Evolutionary conservation across 2,329 filamentous ascomycete genomes (phyloP).

Genomic region (Chalara sp.): DNA sequence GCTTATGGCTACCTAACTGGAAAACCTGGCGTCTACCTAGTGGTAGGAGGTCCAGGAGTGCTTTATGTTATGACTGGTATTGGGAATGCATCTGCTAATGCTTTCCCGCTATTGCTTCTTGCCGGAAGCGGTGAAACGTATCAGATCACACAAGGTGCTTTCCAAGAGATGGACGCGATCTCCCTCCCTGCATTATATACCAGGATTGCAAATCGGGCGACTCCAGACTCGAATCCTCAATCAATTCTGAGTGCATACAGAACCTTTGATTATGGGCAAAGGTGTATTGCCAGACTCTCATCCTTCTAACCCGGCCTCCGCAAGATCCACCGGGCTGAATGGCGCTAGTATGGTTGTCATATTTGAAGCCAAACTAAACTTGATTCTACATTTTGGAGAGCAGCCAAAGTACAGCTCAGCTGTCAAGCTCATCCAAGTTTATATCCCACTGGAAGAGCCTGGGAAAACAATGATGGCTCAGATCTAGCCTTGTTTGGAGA

Average conservation of each 20-base stretch:
- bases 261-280: slow-evolving; percentile 49
- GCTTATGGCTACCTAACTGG: slow-evolving; percentile 53
- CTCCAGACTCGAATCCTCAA: slow-evolving; percentile 36
- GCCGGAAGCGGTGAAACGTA: slow-evolving; percentile 47
- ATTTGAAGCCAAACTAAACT: slow-evolving; percentile 40
- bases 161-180: slow-evolving; percentile 51
- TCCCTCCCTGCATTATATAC: slow-evolving; percentile 44
- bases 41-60: slow-evolving; percentile 53
- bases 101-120: slow-evolving; percentile 46
- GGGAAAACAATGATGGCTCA: slow-evolving; percentile 41
- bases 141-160: slow-evolving; percentile 44
- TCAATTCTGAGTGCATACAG: slow-evolving; percentile 45
- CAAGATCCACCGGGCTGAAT: slow-evolving; percentile 45
- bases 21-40: slow-evolving; percentile 47
- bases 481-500: slow-evolving; percentile 44
- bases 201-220: slow-evolving; percentile 37
- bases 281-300: slow-evolving; percentile 48
- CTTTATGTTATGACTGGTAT: slow-evolving; percentile 49
- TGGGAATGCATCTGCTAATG: slow-evolving; percentile 45
- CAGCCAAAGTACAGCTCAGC: background rate
- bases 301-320: slow-evolving; percentile 43
- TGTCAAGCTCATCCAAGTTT: slow-evolving; percentile 44
- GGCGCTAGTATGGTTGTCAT: slow-evolving; percentile 48
- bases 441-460: slow-evolving; percentile 46
- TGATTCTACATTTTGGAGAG: slow-evolving; percentile 36